Evolutionary conservation across 495 filamentous ascomycete species (phyloP), one percentile per base, ranked within the genome.

Genomic region (Daldinia vernicosa): DNA sequence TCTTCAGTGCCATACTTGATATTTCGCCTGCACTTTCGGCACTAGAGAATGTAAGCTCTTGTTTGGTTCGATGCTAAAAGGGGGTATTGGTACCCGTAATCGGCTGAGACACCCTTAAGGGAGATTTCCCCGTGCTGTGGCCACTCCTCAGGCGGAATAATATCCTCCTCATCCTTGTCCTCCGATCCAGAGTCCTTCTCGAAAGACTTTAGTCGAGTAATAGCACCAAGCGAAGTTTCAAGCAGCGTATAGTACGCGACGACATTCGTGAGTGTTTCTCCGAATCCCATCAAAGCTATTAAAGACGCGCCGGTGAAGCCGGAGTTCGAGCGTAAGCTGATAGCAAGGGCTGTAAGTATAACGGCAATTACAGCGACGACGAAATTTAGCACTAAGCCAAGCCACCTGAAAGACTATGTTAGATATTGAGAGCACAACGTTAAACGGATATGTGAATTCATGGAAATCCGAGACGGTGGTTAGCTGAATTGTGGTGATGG

Each of bases 231-330:
- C 0, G 78, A 83, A 0, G 79, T 83, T 51, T 86, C 84, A 8
- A 86, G 72, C 22, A 66, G 24, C 0, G 81, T 82, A 61, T 76
- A 84, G 15, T 32, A 71, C 27, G 30, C 47, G 27, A 76, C 63
- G 12, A 75, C 27, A 4, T 30, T 28, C 12, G 67, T 60, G 1
- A 76, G 32, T 17, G 32, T 59, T 11, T 65, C 60, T 9, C 70
- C 69, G n/a, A 76, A 79, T 19, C 6, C 69, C 69, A 79, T 70
- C 7, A 78, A 35, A 12, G 70, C 63, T 27, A 69, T 65, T 30
- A 79, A 60, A 0, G 89, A 87, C 7, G 90, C 83, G 35, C 88
- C 89, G 11, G 86, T 80, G 53, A 81, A 85, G 4, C 84, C 86
- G 4, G 82, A 81, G 55, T 80, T 80, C 14, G 70, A 75, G 17